Percentiles rank a stretch among this genome's conserved stretches.
Conservation (phyloP, 129 eudicot species). For the Deinandra increscens region DNA sequence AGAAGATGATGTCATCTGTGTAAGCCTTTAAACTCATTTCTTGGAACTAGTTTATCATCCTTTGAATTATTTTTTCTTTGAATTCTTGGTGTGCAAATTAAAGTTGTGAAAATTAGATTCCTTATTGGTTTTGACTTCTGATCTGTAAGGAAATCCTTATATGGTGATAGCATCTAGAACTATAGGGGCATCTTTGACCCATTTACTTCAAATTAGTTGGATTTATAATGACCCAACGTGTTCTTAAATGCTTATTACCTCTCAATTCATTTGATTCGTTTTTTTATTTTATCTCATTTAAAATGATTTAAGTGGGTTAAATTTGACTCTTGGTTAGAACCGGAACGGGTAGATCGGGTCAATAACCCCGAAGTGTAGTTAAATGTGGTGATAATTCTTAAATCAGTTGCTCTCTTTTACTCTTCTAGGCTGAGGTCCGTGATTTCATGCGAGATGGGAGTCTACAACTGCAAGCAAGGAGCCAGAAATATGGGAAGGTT, state of each 20-base stretch:
- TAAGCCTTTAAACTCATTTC: constrained; percentile 40
- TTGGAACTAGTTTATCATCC: not conserved
- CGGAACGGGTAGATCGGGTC: not conserved
- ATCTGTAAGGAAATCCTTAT: not conserved
- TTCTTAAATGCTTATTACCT: not conserved
- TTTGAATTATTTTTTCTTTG: not conserved
- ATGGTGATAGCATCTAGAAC: not conserved
- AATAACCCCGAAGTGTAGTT: not conserved
- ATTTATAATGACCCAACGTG: not conserved
- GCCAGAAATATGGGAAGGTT: constrained; percentile 98
- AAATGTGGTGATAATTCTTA: not conserved
- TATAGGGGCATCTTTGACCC: not conserved
- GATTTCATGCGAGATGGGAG: constrained; percentile 92
- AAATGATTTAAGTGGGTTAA: not conserved
- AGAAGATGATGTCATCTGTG: constrained; percentile 95
- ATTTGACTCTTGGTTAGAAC: not conserved
- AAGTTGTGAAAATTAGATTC: not conserved
- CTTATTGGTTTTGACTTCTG: not conserved
- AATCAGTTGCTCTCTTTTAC: constrained; percentile 11
- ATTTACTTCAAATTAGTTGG: not conserved
- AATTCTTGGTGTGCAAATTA: not conserved
- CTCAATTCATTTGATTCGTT: not conserved
- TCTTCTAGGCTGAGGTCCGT: constrained; percentile 82
- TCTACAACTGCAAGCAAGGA: constrained; percentile 91
- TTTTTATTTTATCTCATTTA: not conserved